Evolutionary conservation across 2,329 filamentous ascomycete species (phyloP).

Genomic region (Grosmannia penicillata): DNA sequence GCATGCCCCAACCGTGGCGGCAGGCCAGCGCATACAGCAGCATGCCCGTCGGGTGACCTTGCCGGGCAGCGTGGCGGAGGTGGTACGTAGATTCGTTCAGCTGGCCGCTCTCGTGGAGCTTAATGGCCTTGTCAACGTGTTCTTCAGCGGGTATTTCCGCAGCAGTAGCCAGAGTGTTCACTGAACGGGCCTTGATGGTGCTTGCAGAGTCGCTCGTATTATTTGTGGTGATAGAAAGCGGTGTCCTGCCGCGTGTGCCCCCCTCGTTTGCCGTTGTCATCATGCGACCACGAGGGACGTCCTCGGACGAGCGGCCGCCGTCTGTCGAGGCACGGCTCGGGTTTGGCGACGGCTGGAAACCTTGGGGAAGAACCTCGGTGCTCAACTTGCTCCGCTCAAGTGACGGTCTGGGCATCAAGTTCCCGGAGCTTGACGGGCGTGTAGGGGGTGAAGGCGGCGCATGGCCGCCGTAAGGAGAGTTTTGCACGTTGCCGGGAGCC

Average conservation of each 20-base stretch:
- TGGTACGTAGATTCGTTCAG: constrained; percentile 94
- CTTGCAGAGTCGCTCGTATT: constrained; percentile 41
- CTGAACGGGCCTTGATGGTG: constrained; percentile 32
- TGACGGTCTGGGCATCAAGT: constrained; percentile 28
- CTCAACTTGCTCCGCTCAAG: constrained; percentile 35
- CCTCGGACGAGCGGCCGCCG: constrained; percentile 29
- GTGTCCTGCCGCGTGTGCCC: constrained; percentile 22
- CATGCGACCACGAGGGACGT: constrained; percentile 30
- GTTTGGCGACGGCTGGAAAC: constrained; percentile 28
- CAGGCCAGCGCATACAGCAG: constrained; percentile 89
- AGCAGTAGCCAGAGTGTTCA: constrained; percentile 35
- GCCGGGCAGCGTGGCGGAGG: constrained; percentile 72
- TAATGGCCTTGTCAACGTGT: constrained; percentile 79
- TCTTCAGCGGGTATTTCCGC: constrained; percentile 70
- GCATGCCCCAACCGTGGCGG: constrained; percentile 95
- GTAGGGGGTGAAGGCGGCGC: constrained; percentile 48
- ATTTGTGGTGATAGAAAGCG: constrained; percentile 30
- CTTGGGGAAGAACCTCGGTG: constrained; percentile 27
- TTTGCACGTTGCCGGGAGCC: constrained; percentile 26
- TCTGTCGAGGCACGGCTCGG: constrained; percentile 30
- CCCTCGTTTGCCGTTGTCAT: constrained; percentile 23
- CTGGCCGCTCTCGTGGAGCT: constrained; percentile 74
- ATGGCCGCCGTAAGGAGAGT: constrained; percentile 24
- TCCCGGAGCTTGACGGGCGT: constrained; percentile 42
- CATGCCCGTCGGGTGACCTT: constrained; percentile 86